phyloP scores from a whole-genome alignment of 257 asterid genomes.

The Solanum chaucha region DNA sequence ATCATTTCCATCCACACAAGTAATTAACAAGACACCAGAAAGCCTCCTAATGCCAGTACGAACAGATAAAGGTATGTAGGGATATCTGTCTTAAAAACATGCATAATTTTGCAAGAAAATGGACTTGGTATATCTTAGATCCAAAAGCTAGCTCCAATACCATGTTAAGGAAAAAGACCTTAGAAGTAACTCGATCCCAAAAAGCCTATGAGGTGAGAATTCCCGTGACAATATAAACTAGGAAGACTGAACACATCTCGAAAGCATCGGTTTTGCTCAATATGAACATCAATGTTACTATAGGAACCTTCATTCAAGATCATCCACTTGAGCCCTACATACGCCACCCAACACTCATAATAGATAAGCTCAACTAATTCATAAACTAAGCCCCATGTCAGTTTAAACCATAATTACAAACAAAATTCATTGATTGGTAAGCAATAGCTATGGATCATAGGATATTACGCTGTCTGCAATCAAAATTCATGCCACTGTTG shows the following conservation, averaged over 20 bases:
- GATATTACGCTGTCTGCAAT: neutral
- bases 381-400: neutral
- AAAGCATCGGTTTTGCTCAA: neutral
- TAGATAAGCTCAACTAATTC: neutral
- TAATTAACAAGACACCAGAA: neutral
- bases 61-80: neutral
- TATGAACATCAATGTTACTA: neutral
- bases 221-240: neutral
- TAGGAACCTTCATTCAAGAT: neutral
- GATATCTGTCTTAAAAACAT: neutral
- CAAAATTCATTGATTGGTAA: neutral
- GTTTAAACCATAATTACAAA: neutral
- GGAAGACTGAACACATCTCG: neutral
- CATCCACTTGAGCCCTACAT: neutral
- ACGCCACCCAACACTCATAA: neutral
- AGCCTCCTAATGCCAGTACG: neutral
- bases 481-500: neutral
- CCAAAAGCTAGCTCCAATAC: neutral
- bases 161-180: neutral
- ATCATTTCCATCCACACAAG: neutral
- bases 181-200: neutral
- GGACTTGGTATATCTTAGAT: neutral
- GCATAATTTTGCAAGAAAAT: neutral
- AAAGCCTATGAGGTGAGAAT: neutral
- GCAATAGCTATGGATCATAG: neutral